Conservation (phyloP, 768 basidiomycete genomes). For the Boletus tylopilopsis region DNA sequence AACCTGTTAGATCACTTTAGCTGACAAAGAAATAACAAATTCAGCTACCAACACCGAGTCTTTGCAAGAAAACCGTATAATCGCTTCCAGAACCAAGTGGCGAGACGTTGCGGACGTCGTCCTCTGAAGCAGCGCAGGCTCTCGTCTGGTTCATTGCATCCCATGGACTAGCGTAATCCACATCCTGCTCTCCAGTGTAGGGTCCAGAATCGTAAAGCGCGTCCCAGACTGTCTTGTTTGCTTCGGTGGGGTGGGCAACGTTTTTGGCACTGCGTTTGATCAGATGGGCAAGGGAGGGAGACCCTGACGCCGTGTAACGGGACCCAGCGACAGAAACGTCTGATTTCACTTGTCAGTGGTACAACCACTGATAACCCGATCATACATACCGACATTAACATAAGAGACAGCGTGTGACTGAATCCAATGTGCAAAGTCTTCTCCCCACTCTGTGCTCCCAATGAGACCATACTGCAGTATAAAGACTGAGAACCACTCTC, state of each 20-base stretch:
- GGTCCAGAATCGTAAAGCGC: slow-evolving; percentile 53
- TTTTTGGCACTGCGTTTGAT: slow-evolving; percentile 50
- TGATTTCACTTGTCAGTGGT: slow-evolving; percentile 16
- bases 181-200: slow-evolving; percentile 40
- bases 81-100: slow-evolving; percentile 84
- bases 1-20: slow-evolving; percentile 17
- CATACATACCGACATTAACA: slow-evolving; percentile 67
- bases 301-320: slow-evolving; percentile 46
- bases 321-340: slow-evolving; percentile 55
- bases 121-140: slow-evolving; percentile 15
- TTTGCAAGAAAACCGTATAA: slow-evolving; percentile 87
- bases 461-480: slow-evolving; percentile 56
- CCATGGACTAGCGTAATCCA: slow-evolving; percentile 41
- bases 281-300: slow-evolving; percentile 65
- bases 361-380: neutral
- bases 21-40: neutral
- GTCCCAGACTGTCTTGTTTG: slow-evolving; percentile 54
- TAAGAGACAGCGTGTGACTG: slow-evolving; percentile 79
- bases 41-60: slow-evolving; percentile 49
- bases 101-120: slow-evolving; percentile 39
- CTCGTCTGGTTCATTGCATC: slow-evolving; percentile 30
- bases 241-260: slow-evolving; percentile 53
- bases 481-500: neutral
- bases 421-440: slow-evolving; percentile 85
- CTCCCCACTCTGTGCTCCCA: slow-evolving; percentile 91